Percentiles rank a stretch among this genome's conserved stretches.
Evolutionary conservation across 2,329 filamentous ascomycete genomes (phyloP).

Genomic region (Plenodomus lindquistii): DNA sequence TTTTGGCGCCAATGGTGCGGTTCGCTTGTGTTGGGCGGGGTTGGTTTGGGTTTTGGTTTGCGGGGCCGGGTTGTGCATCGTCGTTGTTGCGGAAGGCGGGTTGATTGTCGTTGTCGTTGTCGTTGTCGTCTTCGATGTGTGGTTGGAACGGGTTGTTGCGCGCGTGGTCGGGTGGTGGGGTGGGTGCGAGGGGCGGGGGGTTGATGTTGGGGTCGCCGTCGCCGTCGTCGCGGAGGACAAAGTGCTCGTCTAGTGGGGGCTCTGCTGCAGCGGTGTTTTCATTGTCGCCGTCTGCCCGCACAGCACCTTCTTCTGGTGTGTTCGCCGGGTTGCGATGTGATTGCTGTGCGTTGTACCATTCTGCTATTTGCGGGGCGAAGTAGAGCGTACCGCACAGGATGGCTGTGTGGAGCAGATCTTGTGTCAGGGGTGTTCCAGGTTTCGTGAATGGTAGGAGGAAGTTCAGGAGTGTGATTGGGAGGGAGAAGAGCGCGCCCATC

Average conservation of each 20-base stretch:
- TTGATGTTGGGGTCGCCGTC: slow-evolving; percentile 9
- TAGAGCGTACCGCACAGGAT: slow-evolving; percentile 52
- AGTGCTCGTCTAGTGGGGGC: slow-evolving; percentile 27
- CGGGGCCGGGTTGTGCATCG: slow-evolving; percentile 38
- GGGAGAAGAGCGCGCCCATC: slow-evolving; percentile 38
- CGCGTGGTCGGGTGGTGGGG: slow-evolving; percentile 25
- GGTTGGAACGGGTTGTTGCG: slow-evolving; percentile 1
- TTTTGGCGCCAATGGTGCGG: slow-evolving; percentile 52
- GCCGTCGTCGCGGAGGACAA: slow-evolving; percentile 29
- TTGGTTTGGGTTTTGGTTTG: slow-evolving; percentile 26
- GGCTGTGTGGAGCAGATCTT: slow-evolving; percentile 53
- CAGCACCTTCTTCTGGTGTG: too few species aligned
- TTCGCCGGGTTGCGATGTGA: slow-evolving; percentile 7
- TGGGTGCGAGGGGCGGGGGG: slow-evolving; percentile 30
- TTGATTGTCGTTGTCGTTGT: slow-evolving; percentile 3
- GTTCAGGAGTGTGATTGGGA: slow-evolving; percentile 43
- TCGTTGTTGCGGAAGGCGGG: not conserved
- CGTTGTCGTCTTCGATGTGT: slow-evolving; percentile 7
- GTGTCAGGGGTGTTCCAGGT: slow-evolving; percentile 50
- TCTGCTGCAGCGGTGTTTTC: slow-evolving; percentile 10
- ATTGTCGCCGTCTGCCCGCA: slow-evolving; percentile 1
- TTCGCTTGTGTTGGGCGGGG: slow-evolving; percentile 33
- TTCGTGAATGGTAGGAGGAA: slow-evolving; percentile 54
- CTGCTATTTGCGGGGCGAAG: slow-evolving; percentile 51
- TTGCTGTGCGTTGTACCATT: slow-evolving; percentile 40